Percentiles rank a stretch among this genome's conserved stretches.
phyloP scores from a whole-genome alignment of 345 rosid genomes.

The Bretschneidera sinensis region DNA sequence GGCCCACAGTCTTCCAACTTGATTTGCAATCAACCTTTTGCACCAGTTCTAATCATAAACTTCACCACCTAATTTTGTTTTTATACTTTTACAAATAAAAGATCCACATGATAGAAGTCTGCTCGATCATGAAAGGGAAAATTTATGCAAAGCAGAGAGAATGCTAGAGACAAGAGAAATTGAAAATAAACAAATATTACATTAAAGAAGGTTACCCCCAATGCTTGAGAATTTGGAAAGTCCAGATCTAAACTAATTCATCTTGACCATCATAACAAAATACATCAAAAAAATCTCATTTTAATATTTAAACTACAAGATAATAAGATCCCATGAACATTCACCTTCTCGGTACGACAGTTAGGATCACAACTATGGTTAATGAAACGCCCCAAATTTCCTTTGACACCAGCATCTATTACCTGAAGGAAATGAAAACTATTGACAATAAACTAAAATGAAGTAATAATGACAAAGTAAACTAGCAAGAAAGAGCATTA shows the following conservation, averaged over 20 bases:
- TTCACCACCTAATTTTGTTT: too few relatives aligned
- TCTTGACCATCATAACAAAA: not conserved
- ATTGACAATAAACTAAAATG: slow-evolving; percentile 3
- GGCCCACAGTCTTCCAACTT: too few relatives aligned
- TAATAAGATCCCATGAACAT: slow-evolving; percentile 4
- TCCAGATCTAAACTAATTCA: too few relatives aligned
- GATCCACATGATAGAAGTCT: not conserved
- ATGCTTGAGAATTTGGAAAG: too few relatives aligned
- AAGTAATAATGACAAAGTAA: not conserved
- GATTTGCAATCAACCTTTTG: too few relatives aligned
- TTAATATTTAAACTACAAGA: slow-evolving; percentile 6
- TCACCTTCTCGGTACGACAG: slow-evolving; percentile 99
- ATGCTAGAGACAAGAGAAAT: too few relatives aligned
- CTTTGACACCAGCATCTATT: slow-evolving; percentile 92
- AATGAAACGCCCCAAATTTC: slow-evolving; percentile 94
- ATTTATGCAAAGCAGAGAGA: too few relatives aligned
- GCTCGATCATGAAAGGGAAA: not conserved
- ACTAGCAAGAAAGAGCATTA: not conserved
- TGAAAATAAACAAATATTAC: too few relatives aligned
- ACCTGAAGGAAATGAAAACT: slow-evolving; percentile 52
- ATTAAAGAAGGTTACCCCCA: not conserved
- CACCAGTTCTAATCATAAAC: too few relatives aligned
- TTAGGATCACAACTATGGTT: slow-evolving; percentile 99
- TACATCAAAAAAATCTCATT: not conserved
- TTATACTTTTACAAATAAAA: not conserved